Conservation (phyloP, 1,284 basidiomycete genomes). For the Cryptococcus floricola region DNA sequence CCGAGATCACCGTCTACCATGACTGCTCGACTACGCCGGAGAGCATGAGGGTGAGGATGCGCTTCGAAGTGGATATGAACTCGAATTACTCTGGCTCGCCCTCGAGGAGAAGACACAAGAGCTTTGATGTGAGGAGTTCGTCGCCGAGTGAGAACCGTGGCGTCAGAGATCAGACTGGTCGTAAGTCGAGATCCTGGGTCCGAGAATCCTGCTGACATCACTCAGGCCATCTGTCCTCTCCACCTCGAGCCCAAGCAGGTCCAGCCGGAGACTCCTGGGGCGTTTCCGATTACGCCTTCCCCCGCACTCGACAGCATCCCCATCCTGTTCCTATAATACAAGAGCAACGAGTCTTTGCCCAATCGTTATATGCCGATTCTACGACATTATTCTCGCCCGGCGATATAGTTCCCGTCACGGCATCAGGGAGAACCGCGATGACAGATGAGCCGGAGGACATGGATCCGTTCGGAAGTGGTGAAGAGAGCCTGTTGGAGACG, state of each 20-base stretch:
- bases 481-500: constrained; percentile 23
- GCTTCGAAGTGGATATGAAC: constrained; percentile 17
- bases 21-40: constrained; percentile 16
- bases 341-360: constrained; percentile 2
- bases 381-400: constrained; percentile 11
- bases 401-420: constrained; percentile 13
- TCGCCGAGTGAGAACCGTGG: not conserved
- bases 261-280: not conserved
- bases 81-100: constrained; percentile 4
- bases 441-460: constrained; percentile 16
- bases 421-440: not conserved
- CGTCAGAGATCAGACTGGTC: not conserved
- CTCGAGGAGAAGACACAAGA: constrained; percentile 11
- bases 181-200: not conserved
- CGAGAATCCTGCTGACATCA: not conserved
- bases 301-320: constrained; percentile 23
- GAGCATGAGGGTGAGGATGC: constrained; percentile 17
- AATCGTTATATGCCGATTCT: constrained; percentile 10
- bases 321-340: constrained; percentile 21
- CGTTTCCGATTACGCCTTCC: not conserved
- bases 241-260: constrained; percentile 4
- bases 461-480: constrained; percentile 13
- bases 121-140: constrained; percentile 10
- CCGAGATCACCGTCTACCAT: constrained; percentile 7
- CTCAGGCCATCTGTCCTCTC: constrained; percentile 20